Percentiles rank a stretch among this genome's conserved stretches.
Conservation (phyloP, 2,329 filamentous ascomycete species). For the Remersonia thermophila region DNA sequence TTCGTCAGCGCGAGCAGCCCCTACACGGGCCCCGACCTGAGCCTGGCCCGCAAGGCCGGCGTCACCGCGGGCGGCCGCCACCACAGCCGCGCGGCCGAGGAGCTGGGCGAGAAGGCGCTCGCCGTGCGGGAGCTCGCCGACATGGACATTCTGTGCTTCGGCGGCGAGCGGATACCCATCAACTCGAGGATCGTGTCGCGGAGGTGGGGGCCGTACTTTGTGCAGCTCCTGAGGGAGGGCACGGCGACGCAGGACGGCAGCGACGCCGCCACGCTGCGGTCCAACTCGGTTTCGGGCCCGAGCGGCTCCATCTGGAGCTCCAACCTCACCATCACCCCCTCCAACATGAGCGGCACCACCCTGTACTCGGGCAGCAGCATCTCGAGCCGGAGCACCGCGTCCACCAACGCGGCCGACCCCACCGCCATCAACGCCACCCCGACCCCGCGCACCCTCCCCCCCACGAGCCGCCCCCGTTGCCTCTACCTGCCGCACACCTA, state of each 20-base stretch:
- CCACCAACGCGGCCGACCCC: slow-evolving; percentile 23
- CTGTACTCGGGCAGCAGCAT: slow-evolving; percentile 22
- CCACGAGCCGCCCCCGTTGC: slow-evolving; percentile 62
- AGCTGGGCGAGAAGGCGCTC: slow-evolving; percentile 71
- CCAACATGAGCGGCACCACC: slow-evolving; percentile 33
- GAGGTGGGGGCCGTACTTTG: slow-evolving; percentile 92
- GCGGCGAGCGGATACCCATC: slow-evolving; percentile 82
- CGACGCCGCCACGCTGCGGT: slow-evolving; percentile 64
- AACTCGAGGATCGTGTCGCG: slow-evolving; percentile 81
- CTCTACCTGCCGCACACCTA: slow-evolving; percentile 89
- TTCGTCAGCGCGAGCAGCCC: slow-evolving; percentile 75
- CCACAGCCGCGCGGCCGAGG: slow-evolving; percentile 66
- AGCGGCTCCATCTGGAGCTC: slow-evolving; percentile 59
- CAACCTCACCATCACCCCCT: slow-evolving; percentile 71
- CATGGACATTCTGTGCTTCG: slow-evolving; percentile 91
- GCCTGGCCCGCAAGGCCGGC: slow-evolving; percentile 45
- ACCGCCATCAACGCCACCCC: slow-evolving; percentile 42
- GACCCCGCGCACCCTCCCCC: slow-evolving; percentile 43
- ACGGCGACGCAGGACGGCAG: slow-evolving; percentile 58
- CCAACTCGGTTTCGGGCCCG: slow-evolving; percentile 29
- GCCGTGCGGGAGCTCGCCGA: slow-evolving; percentile 76
- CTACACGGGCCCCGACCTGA: slow-evolving; percentile 44
- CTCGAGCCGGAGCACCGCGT: slow-evolving; percentile 33
- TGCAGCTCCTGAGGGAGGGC: slow-evolving; percentile 76
- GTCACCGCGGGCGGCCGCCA: slow-evolving; percentile 63